These are phyloP conservation scores for Epichloe gansuensis DNA, from an alignment of 2,329 filamentous ascomycete genomes.

Conservation along the genomic window DNA sequence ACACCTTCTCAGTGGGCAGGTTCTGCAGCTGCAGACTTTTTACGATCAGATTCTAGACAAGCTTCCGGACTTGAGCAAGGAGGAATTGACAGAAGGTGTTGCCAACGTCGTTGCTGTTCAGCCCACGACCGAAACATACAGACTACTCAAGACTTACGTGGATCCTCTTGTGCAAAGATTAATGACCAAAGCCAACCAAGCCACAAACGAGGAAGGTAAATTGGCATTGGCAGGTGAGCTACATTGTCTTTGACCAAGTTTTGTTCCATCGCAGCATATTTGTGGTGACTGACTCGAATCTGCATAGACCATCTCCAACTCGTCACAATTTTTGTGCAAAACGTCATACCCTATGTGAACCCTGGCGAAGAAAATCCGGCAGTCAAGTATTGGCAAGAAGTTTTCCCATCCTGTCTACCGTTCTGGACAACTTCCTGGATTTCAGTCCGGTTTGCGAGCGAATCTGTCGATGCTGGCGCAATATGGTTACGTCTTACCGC, in stretches of 20 bases:
- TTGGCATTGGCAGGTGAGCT: conserved; percentile 67
- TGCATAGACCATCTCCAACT: conserved; percentile 71
- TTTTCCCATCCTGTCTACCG: conserved; percentile 75
- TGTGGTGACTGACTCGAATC: neutral
- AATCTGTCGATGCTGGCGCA: conserved; percentile 88
- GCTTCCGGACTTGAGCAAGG: conserved; percentile 74
- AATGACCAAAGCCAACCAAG: conserved; percentile 77
- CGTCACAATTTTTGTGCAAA: conserved; percentile 80
- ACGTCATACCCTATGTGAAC: conserved; percentile 61
- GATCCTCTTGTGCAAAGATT: conserved; percentile 79
- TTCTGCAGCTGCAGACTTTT: conserved; percentile 78
- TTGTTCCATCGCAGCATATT: neutral
- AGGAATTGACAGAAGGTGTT: conserved; percentile 93
- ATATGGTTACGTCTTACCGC: conserved; percentile 93
- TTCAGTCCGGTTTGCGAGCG: conserved; percentile 87
- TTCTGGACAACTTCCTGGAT: conserved; percentile 75
- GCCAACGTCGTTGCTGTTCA: conserved; percentile 84
- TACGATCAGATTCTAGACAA: conserved; percentile 84
- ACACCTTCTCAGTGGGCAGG: conserved; percentile 70
- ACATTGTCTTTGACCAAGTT: neutral
- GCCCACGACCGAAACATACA: conserved; percentile 67
- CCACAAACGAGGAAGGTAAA: conserved; percentile 71
- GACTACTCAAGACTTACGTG: conserved; percentile 81
- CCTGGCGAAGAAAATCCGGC: conserved; percentile 70
- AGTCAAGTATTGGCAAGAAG: conserved; percentile 91